phyloP scores from a whole-genome alignment of 2,329 filamentous ascomycete species.

The Leptographium procerum region DNA sequence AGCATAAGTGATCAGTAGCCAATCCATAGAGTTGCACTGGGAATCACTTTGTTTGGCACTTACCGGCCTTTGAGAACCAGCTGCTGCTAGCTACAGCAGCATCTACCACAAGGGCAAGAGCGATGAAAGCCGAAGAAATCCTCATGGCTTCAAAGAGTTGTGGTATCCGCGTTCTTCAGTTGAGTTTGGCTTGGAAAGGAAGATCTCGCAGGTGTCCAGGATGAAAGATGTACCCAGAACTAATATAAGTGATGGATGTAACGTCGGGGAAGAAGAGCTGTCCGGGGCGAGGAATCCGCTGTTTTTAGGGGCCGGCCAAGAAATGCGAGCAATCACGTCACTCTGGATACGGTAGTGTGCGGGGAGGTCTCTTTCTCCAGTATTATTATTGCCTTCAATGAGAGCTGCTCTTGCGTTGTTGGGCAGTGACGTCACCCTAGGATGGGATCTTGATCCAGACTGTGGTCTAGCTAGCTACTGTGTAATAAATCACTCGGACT shows the following conservation, averaged over 20 bases:
- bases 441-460: background rate
- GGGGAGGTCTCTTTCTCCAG: background rate
- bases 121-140: slow-evolving; percentile 58
- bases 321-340: background rate
- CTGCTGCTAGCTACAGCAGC: slow-evolving; percentile 56
- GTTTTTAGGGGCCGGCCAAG: background rate
- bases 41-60: slow-evolving; percentile 23
- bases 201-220: background rate
- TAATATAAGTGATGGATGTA: background rate
- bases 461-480: background rate
- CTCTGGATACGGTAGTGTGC: background rate
- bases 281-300: background rate
- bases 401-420: background rate
- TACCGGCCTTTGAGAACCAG: slow-evolving; percentile 83
- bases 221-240: background rate
- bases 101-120: slow-evolving; percentile 62
- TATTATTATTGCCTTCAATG: background rate
- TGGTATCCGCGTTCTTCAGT: background rate
- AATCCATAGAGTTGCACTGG: too few relatives aligned
- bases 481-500: background rate
- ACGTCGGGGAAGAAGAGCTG: background rate
- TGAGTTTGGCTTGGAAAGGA: background rate
- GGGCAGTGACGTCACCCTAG: background rate
- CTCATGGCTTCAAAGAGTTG: slow-evolving; percentile 43
- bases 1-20: background rate